phyloP scores from a whole-genome alignment of 1,284 basidiomycete species.

The Psilocybe mexicana region DNA sequence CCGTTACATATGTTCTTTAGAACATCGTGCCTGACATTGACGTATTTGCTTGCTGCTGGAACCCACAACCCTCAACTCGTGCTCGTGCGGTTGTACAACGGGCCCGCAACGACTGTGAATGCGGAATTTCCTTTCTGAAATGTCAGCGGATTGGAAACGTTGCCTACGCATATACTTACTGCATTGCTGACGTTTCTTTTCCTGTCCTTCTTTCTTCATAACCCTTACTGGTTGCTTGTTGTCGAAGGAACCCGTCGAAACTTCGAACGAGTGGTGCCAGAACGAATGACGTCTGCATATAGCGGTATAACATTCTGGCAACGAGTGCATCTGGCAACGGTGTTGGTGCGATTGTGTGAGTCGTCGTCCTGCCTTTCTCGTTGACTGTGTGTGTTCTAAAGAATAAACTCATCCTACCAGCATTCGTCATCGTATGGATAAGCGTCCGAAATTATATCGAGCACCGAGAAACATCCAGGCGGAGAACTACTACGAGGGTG shows the following conservation, averaged over 20 bases:
- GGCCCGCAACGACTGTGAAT: background rate
- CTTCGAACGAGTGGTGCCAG: background rate
- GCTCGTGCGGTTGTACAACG: background rate
- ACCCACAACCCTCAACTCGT: background rate
- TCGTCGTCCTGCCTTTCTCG: background rate
- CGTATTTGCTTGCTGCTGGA: background rate
- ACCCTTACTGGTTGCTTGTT: background rate
- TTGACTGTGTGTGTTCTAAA: background rate
- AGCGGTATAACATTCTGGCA: background rate
- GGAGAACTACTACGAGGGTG: background rate
- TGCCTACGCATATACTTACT: background rate
- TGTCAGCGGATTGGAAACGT: background rate
- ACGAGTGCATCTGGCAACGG: background rate
- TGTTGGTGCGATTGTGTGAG: background rate
- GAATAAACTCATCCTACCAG: background rate
- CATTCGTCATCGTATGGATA: conserved; percentile 4
- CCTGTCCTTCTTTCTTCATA: background rate
- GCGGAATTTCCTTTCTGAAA: background rate
- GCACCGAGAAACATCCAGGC: background rate
- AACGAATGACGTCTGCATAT: background rate
- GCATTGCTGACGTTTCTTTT: background rate
- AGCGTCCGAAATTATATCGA: background rate
- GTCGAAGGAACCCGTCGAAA: background rate
- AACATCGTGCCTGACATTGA: background rate
- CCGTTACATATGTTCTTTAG: background rate